Evolutionary conservation across 2,329 filamentous ascomycete genomes (phyloP).

Genomic region (Fusarium bactridioides): DNA sequence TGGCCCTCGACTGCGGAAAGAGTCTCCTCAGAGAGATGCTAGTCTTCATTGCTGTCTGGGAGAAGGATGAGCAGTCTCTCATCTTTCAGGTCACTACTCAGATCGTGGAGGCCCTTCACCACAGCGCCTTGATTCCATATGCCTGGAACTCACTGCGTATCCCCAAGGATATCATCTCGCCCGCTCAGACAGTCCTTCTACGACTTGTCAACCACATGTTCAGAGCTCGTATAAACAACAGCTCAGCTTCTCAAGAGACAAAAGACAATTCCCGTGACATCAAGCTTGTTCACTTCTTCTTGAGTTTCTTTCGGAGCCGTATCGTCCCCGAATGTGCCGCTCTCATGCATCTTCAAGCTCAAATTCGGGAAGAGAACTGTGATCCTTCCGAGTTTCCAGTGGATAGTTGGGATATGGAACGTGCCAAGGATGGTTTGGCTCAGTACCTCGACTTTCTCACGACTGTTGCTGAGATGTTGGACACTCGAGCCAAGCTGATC

Average conservation of each 20-base stretch:
- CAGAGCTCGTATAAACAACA: constrained; percentile 59
- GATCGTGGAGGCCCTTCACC: constrained; percentile 91
- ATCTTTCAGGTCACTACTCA: constrained; percentile 98
- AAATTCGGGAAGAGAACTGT: constrained; percentile 79
- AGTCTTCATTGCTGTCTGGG: constrained; percentile 97
- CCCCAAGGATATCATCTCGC: constrained; percentile 94
- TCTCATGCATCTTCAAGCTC: constrained; percentile 91
- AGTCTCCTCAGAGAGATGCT: constrained; percentile 89
- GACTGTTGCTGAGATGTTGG: constrained; percentile 84
- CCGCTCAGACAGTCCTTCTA: constrained; percentile 91
- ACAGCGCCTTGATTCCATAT: constrained; percentile 88
- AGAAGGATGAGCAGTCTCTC: constrained; percentile 89
- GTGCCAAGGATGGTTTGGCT: constrained; percentile 92
- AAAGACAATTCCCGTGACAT: constrained; percentile 65
- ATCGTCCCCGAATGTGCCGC: constrained; percentile 94
- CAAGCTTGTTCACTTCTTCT: constrained; percentile 84
- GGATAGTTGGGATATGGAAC: constrained; percentile 97
- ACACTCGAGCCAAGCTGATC: constrained; percentile 84
- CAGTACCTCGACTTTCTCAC: constrained; percentile 95
- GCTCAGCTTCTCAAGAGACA: constrained; percentile 52
- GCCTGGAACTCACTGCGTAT: constrained; percentile 92
- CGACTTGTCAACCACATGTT: constrained; percentile 92
- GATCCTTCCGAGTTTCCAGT: constrained; percentile 90
- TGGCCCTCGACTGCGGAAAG: constrained; percentile 89
- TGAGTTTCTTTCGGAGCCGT: constrained; percentile 88